Evolutionary conservation across 129 eudicot genomes (phyloP).

Genomic region (Flaveria sonorensis): DNA sequence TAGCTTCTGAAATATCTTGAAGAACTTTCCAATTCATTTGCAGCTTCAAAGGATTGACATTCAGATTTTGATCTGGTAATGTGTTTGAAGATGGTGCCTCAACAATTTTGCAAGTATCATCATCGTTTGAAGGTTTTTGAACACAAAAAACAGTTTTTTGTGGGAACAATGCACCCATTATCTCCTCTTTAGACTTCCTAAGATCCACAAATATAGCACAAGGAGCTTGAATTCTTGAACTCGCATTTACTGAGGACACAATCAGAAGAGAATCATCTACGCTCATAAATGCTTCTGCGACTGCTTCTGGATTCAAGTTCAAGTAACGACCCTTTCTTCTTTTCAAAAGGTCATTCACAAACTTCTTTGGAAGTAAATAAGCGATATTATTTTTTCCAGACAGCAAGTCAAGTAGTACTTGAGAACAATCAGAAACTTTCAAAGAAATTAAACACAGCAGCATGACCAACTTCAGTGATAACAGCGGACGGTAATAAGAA

Average conservation of each 20-base stretch:
- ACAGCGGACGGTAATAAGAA: constrained; percentile 35
- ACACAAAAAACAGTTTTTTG: neutral
- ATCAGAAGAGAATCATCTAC: constrained; percentile 66
- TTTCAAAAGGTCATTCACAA: constrained; percentile 24
- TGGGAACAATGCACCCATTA: constrained; percentile 40
- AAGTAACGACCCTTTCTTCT: constrained; percentile 12
- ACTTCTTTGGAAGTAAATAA: constrained; percentile 48
- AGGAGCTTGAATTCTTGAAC: constrained; percentile 21
- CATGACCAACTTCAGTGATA: constrained; percentile 56
- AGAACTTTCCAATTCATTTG: constrained; percentile 27
- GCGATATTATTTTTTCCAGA: constrained; percentile 22
- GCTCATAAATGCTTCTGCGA: constrained; percentile 51
- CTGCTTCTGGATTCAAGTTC: constrained; percentile 5
- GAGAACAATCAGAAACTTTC: constrained; percentile 25
- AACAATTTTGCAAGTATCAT: neutral
- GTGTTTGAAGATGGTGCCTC: neutral
- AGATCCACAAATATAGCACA: constrained; percentile 49
- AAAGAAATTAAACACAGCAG: constrained; percentile 46
- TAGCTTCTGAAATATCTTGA: constrained; percentile 28
- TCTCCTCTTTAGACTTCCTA: constrained; percentile 37
- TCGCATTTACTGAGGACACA: constrained; percentile 26
- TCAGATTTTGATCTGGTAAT: constrained; percentile 12
- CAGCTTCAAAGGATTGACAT: constrained; percentile 6
- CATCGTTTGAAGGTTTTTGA: constrained; percentile 7
- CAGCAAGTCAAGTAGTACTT: constrained; percentile 27